A percentile compares a stretch with the other conserved stretches of the same genome.
Conservation (phyloP, 495 filamentous ascomycete species). For the Physcia stellaris region DNA sequence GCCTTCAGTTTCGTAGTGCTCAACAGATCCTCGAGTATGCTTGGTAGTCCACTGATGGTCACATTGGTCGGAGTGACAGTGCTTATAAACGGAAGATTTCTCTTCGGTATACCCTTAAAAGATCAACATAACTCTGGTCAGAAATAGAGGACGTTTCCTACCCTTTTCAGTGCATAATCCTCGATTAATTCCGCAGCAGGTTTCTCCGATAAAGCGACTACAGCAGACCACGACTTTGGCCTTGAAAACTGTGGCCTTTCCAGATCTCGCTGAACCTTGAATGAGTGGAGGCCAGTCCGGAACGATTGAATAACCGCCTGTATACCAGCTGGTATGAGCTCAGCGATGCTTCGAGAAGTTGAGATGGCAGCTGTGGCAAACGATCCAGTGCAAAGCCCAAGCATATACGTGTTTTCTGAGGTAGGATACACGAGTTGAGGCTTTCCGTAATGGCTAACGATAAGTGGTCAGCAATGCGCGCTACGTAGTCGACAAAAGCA, state of each 20-base stretch:
- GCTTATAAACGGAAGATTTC: conserved; percentile 14
- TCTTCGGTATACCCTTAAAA: conserved; percentile 8
- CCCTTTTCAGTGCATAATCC: not conserved
- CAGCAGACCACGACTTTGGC: conserved; percentile 35
- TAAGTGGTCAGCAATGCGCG: not conserved
- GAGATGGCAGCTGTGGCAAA: conserved; percentile 47
- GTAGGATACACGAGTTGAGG: not conserved
- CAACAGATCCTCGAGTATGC: conserved; percentile 9
- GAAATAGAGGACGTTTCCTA: not conserved
- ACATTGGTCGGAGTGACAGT: conserved; percentile 13
- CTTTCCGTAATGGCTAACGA: conserved; percentile 2
- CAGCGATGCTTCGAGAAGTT: conserved; percentile 36
- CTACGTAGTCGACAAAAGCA: not conserved
- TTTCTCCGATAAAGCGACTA: conserved; percentile 21
- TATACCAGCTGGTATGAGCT: conserved; percentile 40
- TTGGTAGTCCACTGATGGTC: conserved; percentile 16
- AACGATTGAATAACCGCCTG: conserved; percentile 47
- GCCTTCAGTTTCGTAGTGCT: not conserved
- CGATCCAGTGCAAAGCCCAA: conserved; percentile 52
- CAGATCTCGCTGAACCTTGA: conserved; percentile 26
- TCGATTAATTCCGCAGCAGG: not conserved
- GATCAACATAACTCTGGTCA: not conserved
- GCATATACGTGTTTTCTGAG: conserved; percentile 28
- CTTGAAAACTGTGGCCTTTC: conserved; percentile 24
- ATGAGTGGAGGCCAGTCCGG: conserved; percentile 38